These are phyloP conservation scores for Coelastrella sp. DNA, from an alignment of 139 green algal genomes.

Conservation along the genomic window DNA sequence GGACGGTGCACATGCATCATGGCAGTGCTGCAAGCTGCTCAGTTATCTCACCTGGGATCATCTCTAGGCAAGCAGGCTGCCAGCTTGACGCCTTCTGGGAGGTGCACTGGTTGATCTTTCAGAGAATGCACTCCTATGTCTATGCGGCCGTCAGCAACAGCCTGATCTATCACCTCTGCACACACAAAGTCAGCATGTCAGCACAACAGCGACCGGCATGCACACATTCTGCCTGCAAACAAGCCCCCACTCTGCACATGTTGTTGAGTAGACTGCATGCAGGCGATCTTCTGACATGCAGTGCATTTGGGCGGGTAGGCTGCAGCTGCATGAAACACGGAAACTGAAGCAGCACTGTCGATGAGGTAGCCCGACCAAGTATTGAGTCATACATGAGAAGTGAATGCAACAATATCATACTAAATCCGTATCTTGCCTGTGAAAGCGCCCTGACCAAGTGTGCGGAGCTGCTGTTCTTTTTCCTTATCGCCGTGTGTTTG, in stretches of 20 bases:
- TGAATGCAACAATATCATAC: not conserved
- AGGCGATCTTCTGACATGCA: not conserved
- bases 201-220: too few relatives aligned
- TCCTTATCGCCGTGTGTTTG: slow-evolving; percentile 35
- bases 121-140: slow-evolving; percentile 43
- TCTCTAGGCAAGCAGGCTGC: slow-evolving; percentile 35
- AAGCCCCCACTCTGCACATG: not conserved
- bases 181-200: too few relatives aligned
- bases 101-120: slow-evolving; percentile 26
- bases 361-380: too few relatives aligned
- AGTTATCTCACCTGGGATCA: slow-evolving; percentile 13
- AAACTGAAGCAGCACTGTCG: not conserved
- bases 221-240: not conserved
- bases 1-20: not conserved
- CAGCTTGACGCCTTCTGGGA: slow-evolving; percentile 34
- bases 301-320: not conserved
- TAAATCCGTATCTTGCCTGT: not conserved
- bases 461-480: slow-evolving; percentile 2
- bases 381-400: not conserved
- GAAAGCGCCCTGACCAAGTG: slow-evolving; percentile 37
- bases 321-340: not conserved
- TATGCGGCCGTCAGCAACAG: slow-evolving; percentile 6
- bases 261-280: not conserved
- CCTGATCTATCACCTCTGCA: slow-evolving; percentile 44
- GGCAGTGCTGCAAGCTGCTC: not conserved